Evolutionary conservation across 805 yeast species (phyloP), one percentile per base, ranked within the genome.

Genomic region (Candida taoyuanica): DNA sequence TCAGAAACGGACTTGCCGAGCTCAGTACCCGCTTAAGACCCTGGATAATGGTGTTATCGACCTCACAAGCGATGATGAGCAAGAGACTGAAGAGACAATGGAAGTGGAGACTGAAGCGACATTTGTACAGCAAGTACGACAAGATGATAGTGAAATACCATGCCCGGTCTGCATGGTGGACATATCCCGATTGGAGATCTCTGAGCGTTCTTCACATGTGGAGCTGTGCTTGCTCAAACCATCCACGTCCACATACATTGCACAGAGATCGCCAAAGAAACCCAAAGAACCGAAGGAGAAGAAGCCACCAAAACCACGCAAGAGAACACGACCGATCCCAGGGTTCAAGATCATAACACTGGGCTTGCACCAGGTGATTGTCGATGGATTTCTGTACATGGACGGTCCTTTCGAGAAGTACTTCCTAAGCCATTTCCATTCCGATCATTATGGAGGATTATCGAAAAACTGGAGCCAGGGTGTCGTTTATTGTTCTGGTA

Each of bases 381-480:
- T 83, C 18, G 93, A 83, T 61, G 88, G 88, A 76, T 83, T 59
- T 63, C 70, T 52, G 47, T 64, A 68, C 7, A 67, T 72, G 0
- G 67, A 73, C 44, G 64, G 63, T 0, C 55, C 60, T 1, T 72
- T 82, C 5, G 43, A 59, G 3, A 66, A 68, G 30, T 84, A 83
- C 58, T 74, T 82, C 45, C 60, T 85, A 18, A 73, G 87, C 0
- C 98, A 93, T 63, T 91, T 85, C 64, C 98, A 93, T 59, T 68
- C 95, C 0, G 98, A 93, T 57, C 98, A 93, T 57, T 93, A 93
- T 55, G 87, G 86, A 4, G 98, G 98, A 0, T 61, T 93, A 13
- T 63, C 79, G 3, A 84, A 83, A 50, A 67, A 70, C 17, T 93
- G 98, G 98, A 60, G 70, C 32, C 71, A 74, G 37, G 89, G 87